These are phyloP conservation scores for Rheum nobile DNA, from an alignment of 148 eudicot genomes.

Conservation along the genomic window DNA sequence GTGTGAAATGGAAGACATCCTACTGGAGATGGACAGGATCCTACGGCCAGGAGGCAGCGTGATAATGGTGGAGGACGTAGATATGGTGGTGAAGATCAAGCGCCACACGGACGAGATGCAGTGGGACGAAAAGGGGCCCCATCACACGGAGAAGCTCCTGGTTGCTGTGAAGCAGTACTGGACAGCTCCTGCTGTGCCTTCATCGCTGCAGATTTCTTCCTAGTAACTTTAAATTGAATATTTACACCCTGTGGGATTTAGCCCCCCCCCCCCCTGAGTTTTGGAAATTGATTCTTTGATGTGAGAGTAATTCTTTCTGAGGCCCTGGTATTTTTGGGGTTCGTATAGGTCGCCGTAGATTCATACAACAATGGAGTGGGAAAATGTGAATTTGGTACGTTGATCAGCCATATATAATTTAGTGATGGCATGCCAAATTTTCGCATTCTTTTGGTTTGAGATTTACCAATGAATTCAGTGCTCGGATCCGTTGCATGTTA, in stretches of 20 bases:
- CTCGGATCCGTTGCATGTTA: too few relatives aligned
- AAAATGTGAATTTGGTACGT: not conserved
- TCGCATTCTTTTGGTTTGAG: not conserved
- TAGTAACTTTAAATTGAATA: not conserved
- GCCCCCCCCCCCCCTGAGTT: too few relatives aligned
- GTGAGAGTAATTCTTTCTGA: too few relatives aligned
- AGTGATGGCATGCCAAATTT: not conserved
- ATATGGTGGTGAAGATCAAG: conserved; percentile 43
- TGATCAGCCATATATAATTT: not conserved
- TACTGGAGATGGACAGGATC: conserved; percentile 81
- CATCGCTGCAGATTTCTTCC: not conserved
- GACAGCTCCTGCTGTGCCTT: conserved; percentile 33
- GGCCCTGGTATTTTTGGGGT: not conserved
- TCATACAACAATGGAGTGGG: not conserved
- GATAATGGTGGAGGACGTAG: conserved; percentile 70
- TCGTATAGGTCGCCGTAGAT: not conserved
- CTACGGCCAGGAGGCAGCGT: conserved; percentile 65
- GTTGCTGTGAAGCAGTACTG: conserved; percentile 79
- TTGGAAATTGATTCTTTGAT: not conserved
- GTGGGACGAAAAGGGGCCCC: conserved; percentile 79
- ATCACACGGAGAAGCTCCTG: conserved; percentile 43
- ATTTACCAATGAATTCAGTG: not conserved
- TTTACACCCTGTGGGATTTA: not conserved
- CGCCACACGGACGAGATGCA: conserved; percentile 40
- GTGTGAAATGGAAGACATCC: conserved; percentile 55